Evolutionary conservation across 2,329 filamentous ascomycete genomes (phyloP), one percentile per base, ranked within the genome.

Genomic region (Ophiostoma sp.): DNA sequence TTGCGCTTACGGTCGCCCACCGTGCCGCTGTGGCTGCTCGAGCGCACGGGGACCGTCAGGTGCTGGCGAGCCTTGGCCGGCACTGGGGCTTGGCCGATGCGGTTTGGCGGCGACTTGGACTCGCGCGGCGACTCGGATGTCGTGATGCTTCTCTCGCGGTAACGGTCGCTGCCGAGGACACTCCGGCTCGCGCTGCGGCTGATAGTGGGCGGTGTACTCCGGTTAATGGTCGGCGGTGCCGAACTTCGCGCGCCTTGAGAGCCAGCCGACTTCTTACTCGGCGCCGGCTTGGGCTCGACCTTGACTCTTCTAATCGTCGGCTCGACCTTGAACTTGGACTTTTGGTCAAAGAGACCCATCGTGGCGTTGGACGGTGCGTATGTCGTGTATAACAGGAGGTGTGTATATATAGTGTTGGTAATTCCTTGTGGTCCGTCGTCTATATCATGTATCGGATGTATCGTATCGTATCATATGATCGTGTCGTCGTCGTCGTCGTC

Each of bases 281-380:
- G 77, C 66, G 78, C 79, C 10, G 79, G 79, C 65, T 80, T 78
- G 20, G 78, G 76, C 75, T 80, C 80, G 75, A 85, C 79, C 69
- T 39, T 83, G 76, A 86, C 83, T 75, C 85, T 83, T 72, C 83
- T 82, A 74, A 86, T 81, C 72, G 80, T 81, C 70, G 83, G 81
- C 69, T 81, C 79, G 73, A 81, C 78, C 77, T 85, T 85, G 78
- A 84, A 82, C 76, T 84, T 86, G 73, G 79, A 77, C 71, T 81
- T 81, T 71, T 80, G 77, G 73, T 78, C 78, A 71, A 82, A 79
- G 72, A 82, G 80, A 66, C 79, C 79, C 80, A 82, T 82, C 35
- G 33, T 39, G 35, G 23, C 23, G 31, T 39, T 39, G 27, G 52
- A 57, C n/a, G 27, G 23, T 60, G 52, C 23, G 52, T 23, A 17